Base-by-base conservation (phyloP, 2,329 filamentous ascomycete genomes). In the Diaporthe longicolla region DNA sequence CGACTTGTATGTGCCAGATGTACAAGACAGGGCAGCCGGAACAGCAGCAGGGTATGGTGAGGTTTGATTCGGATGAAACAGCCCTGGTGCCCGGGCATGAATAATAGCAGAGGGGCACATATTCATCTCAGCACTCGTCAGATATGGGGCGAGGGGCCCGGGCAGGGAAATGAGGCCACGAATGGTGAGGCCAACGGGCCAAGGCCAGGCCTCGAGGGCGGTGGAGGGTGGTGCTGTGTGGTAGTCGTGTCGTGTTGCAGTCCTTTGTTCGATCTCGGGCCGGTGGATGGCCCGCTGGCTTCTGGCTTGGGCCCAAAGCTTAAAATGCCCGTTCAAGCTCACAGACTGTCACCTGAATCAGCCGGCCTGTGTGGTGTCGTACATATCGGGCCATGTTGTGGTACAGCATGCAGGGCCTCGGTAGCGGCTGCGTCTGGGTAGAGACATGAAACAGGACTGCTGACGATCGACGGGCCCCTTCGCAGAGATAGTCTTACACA, bases 301-400 rank as follows among this genome's bases (percentile, higher is more conserved):
- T 21, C 11, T 63, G 59, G 40, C 55, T 48, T 52, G 63, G 63
- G 45, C 45, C 45, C 63, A 68, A 68, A 68, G 63, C 63, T 68
- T 68, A 68, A 68, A 68, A 54, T 54, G 29, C 40, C n/a, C 15
- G 48, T 40, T 54, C 29, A 40, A 68, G 63, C 63, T 68, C 63
- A 68, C 63, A 68, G 63, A 68, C 63, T 40, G 48, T 68, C 63
- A 54, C 63, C 63, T 68, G 63, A 68, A 68, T 68, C 63, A 68
- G 63, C 63, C 63, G 32, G 63, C 32, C 48, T 68, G 63, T 40
- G 3, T 21, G 32, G 32, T 68, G 48, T 68, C 63, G 48, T 68
- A 68, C 45, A 68, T 54, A 52, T 50, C 48, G 29, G 45, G 63
- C 32, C 63, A 68, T 68, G n/a, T 29, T 40, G 63, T 68, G 63